Evolutionary conservation across 1,284 basidiomycete species (phyloP).

Genomic region (Cerrena zonata): DNA sequence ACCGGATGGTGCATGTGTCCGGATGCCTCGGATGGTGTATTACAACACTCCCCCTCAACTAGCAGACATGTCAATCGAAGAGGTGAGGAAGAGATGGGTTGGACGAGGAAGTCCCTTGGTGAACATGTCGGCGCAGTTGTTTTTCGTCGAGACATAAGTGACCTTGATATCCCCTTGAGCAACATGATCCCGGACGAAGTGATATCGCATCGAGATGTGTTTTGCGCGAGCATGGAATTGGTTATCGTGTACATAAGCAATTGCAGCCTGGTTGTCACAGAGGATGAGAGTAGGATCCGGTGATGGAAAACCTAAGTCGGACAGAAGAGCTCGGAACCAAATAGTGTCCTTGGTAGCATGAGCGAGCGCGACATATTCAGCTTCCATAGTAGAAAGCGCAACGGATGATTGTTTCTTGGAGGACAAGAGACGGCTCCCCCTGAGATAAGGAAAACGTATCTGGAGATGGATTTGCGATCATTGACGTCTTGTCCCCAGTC

Average conservation of each 20-base stretch:
- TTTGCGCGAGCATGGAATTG: constrained; percentile 27
- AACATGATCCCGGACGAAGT: constrained; percentile 27
- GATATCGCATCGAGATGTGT: constrained; percentile 34
- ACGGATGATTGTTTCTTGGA: constrained; percentile 33
- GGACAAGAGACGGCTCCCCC: constrained; percentile 30
- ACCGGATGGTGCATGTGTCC: no score
- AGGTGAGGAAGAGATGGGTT: no score
- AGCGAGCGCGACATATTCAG: constrained; percentile 3
- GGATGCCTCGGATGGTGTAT: no score
- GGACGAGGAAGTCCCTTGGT: no score
- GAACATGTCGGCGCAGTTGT: background rate
- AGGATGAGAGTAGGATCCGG: constrained; percentile 16
- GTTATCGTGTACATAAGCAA: constrained; percentile 30
- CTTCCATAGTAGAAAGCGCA: constrained; percentile 23
- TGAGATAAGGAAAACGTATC: constrained; percentile 29
- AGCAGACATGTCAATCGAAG: no score
- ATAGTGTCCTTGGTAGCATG: constrained; percentile 24
- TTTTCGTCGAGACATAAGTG: background rate
- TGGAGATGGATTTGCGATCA: constrained; percentile 28
- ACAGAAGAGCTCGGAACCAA: constrained; percentile 23
- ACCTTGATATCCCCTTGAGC: background rate
- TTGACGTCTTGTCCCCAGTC: constrained; percentile 13
- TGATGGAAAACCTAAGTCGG: constrained; percentile 14
- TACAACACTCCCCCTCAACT: no score
- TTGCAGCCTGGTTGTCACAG: constrained; percentile 29